Percentiles rank a stretch among this genome's conserved stretches.
These are phyloP conservation scores for Amanita jacksonii DNA, from an alignment of 768 basidiomycete genomes.

Conservation along the genomic window DNA sequence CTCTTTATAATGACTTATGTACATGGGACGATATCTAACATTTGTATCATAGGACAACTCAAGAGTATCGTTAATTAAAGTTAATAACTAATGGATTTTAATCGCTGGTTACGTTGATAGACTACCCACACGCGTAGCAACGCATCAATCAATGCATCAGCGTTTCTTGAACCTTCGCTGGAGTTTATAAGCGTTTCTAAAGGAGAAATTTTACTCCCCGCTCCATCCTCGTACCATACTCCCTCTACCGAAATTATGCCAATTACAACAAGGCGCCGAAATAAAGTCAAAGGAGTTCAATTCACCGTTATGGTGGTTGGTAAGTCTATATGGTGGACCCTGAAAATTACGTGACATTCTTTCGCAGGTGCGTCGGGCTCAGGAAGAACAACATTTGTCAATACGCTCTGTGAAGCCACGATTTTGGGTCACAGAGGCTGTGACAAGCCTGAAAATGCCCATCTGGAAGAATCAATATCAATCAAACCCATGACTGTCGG, in stretches of 20 bases:
- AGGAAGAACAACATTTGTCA: constrained; percentile 85
- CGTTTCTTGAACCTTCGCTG: not conserved
- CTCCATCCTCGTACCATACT: constrained; percentile 1
- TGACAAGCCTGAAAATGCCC: constrained; percentile 60
- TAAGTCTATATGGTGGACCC: constrained; percentile 27
- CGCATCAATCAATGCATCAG: constrained; percentile 3
- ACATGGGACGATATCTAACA: constrained; percentile 1
- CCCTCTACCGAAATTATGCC: constrained; percentile 25
- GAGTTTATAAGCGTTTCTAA: not conserved
- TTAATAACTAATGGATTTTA: not conserved
- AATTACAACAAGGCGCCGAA: constrained; percentile 43
- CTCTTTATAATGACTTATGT: not conserved
- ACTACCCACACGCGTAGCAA: not conserved
- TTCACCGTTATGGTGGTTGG: constrained; percentile 88
- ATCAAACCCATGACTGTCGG: constrained; percentile 81
- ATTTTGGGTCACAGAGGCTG: constrained; percentile 61
- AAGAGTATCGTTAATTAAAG: not conserved
- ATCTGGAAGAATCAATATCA: constrained; percentile 64
- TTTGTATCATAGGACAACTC: not conserved
- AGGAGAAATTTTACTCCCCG: constrained; percentile 5
- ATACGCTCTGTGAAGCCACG: constrained; percentile 80
- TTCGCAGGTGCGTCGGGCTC: constrained; percentile 74
- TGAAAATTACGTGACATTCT: not conserved
- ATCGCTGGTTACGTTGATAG: not conserved
- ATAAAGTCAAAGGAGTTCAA: constrained; percentile 85